Percentiles rank a stretch among this genome's conserved stretches.
phyloP scores from a whole-genome alignment of 495 filamentous ascomycete species.

The Pseudomonodictys pantanalensis region DNA sequence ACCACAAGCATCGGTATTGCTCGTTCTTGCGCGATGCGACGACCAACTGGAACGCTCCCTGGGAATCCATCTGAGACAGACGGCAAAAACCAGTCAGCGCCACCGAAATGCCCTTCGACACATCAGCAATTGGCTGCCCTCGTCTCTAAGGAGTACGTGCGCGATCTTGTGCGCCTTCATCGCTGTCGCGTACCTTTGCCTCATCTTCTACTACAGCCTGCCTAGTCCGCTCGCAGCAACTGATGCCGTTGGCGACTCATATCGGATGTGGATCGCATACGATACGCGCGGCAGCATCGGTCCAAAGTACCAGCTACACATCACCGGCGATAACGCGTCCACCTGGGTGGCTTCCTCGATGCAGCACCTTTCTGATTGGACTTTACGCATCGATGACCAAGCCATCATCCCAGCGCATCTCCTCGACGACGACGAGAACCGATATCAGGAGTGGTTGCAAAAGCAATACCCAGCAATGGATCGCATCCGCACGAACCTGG shows the following conservation, averaged over 20 bases:
- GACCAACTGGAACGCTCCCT: too few relatives aligned
- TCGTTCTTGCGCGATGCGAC: too few relatives aligned
- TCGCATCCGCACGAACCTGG: background rate
- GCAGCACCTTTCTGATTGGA: background rate
- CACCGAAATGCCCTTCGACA: too few relatives aligned
- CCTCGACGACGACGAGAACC: background rate
- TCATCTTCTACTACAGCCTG: background rate
- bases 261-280: background rate
- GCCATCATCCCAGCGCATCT: background rate
- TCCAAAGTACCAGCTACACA: background rate
- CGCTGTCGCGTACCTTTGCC: too few relatives aligned
- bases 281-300: slow-evolving; percentile 6
- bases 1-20: too few relatives aligned
- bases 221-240: background rate
- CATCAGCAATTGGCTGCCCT: too few relatives aligned
- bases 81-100: too few relatives aligned
- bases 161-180: too few relatives aligned
- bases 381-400: slow-evolving; percentile 14
- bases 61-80: too few relatives aligned
- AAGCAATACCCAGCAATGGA: background rate
- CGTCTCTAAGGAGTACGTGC: too few relatives aligned
- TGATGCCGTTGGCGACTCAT: background rate
- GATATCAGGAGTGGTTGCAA: slow-evolving; percentile 1
- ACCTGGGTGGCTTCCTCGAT: too few relatives aligned
- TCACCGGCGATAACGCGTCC: background rate